These are phyloP conservation scores for Ocimum tenuiflorum DNA, from an alignment of 257 asterid genomes.

Conservation along the genomic window DNA sequence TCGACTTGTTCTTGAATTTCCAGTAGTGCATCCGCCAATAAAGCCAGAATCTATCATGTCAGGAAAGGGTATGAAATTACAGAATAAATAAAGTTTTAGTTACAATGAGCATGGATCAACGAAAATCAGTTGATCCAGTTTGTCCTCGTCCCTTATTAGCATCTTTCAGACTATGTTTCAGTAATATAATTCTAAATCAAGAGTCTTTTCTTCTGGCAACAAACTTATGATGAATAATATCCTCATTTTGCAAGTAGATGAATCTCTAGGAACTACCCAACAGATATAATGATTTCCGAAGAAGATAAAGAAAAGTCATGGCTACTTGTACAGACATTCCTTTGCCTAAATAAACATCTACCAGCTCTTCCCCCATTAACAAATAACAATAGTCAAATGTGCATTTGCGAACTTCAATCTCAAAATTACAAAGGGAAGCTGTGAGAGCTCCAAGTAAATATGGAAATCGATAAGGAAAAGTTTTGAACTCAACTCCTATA, in stretches of 20 bases:
- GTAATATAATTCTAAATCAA: neutral
- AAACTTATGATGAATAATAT: neutral
- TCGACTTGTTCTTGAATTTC: constrained; percentile 85
- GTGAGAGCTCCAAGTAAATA: neutral
- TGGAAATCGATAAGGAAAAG: neutral
- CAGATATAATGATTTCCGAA: no score
- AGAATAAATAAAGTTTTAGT: constrained; percentile 1
- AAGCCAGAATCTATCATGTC: constrained; percentile 55
- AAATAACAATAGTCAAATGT: no score
- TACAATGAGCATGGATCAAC: neutral
- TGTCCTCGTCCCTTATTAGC: neutral
- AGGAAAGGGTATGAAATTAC: constrained; percentile 15
- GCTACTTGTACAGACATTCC: no score
- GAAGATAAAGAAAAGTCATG: no score
- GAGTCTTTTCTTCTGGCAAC: neutral
- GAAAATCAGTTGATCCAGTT: neutral
- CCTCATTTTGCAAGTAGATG: neutral
- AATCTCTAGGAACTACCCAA: no score
- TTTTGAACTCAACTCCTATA: neutral
- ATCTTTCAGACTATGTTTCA: neutral
- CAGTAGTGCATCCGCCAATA: constrained; percentile 72
- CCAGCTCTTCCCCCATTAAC: no score
- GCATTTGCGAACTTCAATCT: no score
- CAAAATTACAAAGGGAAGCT: neutral
- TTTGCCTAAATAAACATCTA: no score